Base-by-base conservation (phyloP, 2,329 filamentous ascomycete genomes). In the Mollisia scopiformis region DNA sequence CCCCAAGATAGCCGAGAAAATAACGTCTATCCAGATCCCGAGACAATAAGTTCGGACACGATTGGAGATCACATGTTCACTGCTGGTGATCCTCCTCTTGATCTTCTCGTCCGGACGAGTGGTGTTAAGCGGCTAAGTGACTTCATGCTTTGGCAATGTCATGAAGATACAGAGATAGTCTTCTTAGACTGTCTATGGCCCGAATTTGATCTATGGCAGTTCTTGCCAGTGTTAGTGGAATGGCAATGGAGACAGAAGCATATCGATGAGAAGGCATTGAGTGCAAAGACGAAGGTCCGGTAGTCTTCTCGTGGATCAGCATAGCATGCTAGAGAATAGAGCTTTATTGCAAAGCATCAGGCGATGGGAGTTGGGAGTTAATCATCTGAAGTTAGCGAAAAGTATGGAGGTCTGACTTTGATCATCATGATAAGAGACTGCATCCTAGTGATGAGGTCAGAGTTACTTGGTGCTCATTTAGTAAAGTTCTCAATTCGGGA, bases 131-230 rank as follows among this genome's bases (percentile, higher is more conserved):
- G 95, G 52, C 80, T 99, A 61, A 97, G 93, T 73, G 95, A 99
- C 75, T 99, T 98, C 71, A 95, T 99, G 93, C 87, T 99, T 33
- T 99, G 95, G 95, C 95, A 99, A 77, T 95, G 92, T 70, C 93
- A 98, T 73, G 87, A 97, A 72, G 83, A 94, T 65, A 97, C 95
- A 0, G 90, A 96, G 62, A 90, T 99, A 66, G 92, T 96, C 62
- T 99, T 98, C 74, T 78, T 97, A 59, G 86, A 96, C 70, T 95
- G 92, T 66, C 81, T 97, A 64, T 99, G 95, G 95, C 95, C 95
- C 1, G 92, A 97, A 65, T 97, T 99, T 70, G 93, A 96, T 73
- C 82, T 99, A 4, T 94, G 93, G 88, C 86, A 93, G 61, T 97
- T 98, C 76, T 76, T 99, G 19, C 95, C 94, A 8, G 93, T 99